Evolutionary conservation across 2,329 filamentous ascomycete genomes (phyloP), one percentile per base, ranked within the genome.

Genomic region (Calonectria honghensis): DNA sequence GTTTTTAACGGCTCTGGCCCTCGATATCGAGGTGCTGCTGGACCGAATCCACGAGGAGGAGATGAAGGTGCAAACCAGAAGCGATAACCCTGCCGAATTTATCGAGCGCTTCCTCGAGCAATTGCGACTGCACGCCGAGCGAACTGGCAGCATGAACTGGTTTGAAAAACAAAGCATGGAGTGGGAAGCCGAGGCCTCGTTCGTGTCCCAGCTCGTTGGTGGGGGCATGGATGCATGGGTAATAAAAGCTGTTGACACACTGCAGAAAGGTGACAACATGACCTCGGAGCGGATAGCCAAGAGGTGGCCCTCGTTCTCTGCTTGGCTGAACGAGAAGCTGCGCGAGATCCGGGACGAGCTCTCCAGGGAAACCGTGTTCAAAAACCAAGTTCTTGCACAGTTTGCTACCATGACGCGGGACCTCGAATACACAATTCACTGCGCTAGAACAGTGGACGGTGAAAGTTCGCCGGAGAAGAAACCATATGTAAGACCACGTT

Each of bases 131-230:
- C 50, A 57, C n/a, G 51, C 24, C 24, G 65, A 57, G 6, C 35
- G 37, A 29, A 68, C 65, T 1, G 51, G 20, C 14, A 39, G 37
- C 10, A 68, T 68, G 35, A 29, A 57, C 9, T 68, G 65, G 65
- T 68, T 68, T 27, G 35, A 68, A 18, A 35, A 68, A 16, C 65
- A 68, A 20, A 68, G 50, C 51, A 68, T 68, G 51, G 65, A 68
- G 51, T 68, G 65, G 65, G 65, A 68, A 48, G 65, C 65, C 9
- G 65, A 68, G 41, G 65, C 65, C 24, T 68, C 50, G 14, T 68
- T 57, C 10, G 51, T 68, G n/a, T 68, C 65, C 37, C 50, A 57
- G 37, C 27, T 68, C 24, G 65, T 57, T n/a, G 65, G 65, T 6
- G 29, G 37, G 29, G 65, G 65, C 24, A 68, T 39, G 24, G 65